Conservation (phyloP, 176 grass and related monocot genomes). For the Themeda triandra region DNA sequence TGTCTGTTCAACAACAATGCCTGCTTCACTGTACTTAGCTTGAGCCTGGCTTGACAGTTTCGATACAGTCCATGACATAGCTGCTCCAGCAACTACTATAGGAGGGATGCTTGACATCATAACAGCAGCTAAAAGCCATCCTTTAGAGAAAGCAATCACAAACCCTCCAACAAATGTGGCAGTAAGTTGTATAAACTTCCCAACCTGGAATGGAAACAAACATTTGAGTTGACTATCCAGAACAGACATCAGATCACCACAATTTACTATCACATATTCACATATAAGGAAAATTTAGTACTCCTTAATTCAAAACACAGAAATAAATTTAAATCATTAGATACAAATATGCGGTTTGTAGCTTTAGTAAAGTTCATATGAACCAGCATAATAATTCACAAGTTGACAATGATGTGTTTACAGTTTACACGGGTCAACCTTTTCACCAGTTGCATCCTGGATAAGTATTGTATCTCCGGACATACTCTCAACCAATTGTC, state of each 20-base stretch:
- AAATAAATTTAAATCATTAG: background rate
- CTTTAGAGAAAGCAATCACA: conserved; percentile 28
- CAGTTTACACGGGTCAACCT: conserved; percentile 22
- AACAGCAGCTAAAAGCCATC: conserved; percentile 38
- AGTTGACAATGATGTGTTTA: background rate
- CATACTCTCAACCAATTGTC: conserved; percentile 12
- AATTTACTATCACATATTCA: background rate
- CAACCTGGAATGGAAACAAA: conserved; percentile 20
- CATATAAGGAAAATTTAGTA: background rate
- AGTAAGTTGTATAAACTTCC: conserved; percentile 22
- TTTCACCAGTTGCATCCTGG: conserved; percentile 52
- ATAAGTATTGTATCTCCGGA: conserved; percentile 38
- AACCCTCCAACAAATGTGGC: conserved; percentile 34
- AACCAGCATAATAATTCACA: background rate
- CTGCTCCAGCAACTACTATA: conserved; percentile 20
- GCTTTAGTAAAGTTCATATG: conserved; percentile 1
- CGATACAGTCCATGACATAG: background rate
- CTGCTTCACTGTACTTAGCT: conserved; percentile 8
- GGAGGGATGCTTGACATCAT: conserved; percentile 24
- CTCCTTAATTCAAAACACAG: background rate
- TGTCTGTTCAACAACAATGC: conserved; percentile 29
- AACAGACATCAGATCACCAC: background rate
- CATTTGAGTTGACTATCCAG: background rate
- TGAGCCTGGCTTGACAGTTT: conserved; percentile 14
- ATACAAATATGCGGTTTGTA: background rate